Evolutionary conservation across 139 green algal species (phyloP).

Genomic region (Volvox africanus): DNA sequence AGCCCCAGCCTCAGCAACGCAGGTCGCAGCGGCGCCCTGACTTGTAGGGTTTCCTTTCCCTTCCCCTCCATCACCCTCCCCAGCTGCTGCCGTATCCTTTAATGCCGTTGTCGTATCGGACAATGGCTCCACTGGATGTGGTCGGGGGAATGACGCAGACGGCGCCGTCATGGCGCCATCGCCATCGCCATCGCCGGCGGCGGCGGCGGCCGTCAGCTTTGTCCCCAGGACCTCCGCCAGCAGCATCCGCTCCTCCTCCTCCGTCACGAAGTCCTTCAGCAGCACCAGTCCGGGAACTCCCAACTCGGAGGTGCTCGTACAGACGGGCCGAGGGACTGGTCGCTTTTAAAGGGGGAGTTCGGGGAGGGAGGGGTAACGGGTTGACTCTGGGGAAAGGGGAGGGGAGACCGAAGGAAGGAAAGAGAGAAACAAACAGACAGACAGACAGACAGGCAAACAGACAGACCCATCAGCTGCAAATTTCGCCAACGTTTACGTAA

Average conservation of each 20-base stretch:
- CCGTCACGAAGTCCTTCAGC: constrained; percentile 71
- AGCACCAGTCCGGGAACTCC: constrained; percentile 80
- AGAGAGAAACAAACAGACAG: too few relatives aligned
- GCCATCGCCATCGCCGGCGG: neutral
- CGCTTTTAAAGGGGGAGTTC: neutral
- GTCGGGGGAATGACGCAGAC: too few relatives aligned
- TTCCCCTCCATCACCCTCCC: neutral
- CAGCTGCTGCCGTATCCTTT: neutral
- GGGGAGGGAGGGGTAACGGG: neutral
- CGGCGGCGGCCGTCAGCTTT: neutral
- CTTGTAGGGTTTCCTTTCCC: too few relatives aligned
- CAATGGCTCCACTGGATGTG: too few relatives aligned
- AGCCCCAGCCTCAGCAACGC: neutral
- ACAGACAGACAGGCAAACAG: too few relatives aligned
- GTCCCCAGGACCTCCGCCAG: constrained; percentile 58
- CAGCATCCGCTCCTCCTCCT: constrained; percentile 72
- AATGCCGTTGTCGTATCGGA: neutral
- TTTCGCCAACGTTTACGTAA: too few relatives aligned
- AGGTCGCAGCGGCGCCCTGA: too few relatives aligned
- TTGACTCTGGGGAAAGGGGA: too few relatives aligned
- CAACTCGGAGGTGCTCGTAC: constrained; percentile 39
- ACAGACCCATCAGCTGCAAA: too few relatives aligned
- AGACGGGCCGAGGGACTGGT: constrained; percentile 13
- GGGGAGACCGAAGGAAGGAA: too few relatives aligned
- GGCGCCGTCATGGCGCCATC: neutral